Conservation (phyloP, 352 stramenopile genomes). For the Phytophthora rubi region DNA sequence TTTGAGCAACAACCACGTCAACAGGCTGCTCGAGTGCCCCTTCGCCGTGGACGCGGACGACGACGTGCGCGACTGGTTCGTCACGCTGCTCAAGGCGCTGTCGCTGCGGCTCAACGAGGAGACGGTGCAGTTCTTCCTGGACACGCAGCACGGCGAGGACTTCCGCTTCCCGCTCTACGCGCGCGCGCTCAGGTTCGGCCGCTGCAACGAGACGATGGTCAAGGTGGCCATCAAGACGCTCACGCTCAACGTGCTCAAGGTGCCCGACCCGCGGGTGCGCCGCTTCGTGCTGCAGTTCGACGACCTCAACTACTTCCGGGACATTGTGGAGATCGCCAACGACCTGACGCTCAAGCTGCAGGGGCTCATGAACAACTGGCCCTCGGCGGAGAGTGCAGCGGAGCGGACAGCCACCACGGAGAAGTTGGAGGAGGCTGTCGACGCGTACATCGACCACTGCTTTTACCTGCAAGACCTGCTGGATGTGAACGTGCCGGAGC, state of each 20-base stretch:
- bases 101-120: slow-evolving; percentile 86
- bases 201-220: slow-evolving; percentile 84
- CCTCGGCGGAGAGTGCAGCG: slow-evolving; percentile 16
- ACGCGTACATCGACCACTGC: slow-evolving; percentile 87
- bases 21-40: slow-evolving; percentile 90
- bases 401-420: slow-evolving; percentile 46
- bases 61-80: slow-evolving; percentile 90
- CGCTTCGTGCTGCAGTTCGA: slow-evolving; percentile 78
- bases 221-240: slow-evolving; percentile 89
- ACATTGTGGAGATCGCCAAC: slow-evolving; percentile 79
- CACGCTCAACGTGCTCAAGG: slow-evolving; percentile 84
- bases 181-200: slow-evolving; percentile 70
- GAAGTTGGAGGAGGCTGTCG: slow-evolving; percentile 81
- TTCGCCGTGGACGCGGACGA: slow-evolving; percentile 73
- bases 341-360: slow-evolving; percentile 82
- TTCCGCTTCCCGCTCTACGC: slow-evolving; percentile 79
- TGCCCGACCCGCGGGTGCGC: slow-evolving; percentile 78
- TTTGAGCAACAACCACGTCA: slow-evolving; percentile 95
- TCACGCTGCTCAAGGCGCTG: slow-evolving; percentile 89
- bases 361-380: slow-evolving; percentile 71
- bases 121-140: slow-evolving; percentile 92
- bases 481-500: slow-evolving; percentile 82
- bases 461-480: slow-evolving; percentile 88
- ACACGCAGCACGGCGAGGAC: slow-evolving; percentile 41
- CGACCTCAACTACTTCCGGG: slow-evolving; percentile 80